Evolutionary conservation across 352 stramenopile genomes (phyloP).

Genomic region (Phytophthora rubi): DNA sequence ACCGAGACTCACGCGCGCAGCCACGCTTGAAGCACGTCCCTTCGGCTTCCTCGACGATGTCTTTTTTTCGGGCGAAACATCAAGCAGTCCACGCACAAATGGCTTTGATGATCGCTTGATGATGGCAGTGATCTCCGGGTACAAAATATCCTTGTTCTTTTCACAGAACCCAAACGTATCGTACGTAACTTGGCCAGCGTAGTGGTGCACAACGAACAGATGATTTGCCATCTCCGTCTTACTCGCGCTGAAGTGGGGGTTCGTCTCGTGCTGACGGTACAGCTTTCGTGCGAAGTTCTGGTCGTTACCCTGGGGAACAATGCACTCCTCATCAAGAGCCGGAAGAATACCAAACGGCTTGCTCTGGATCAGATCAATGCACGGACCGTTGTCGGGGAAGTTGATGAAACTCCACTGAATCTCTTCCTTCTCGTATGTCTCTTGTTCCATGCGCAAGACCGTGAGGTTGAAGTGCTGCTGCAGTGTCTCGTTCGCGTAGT

Average conservation of each 20-base stretch:
- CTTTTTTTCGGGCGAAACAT: conserved; percentile 36
- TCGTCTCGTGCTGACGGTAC: conserved; percentile 70
- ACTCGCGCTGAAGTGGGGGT: conserved; percentile 76
- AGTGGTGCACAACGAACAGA: conserved; percentile 90
- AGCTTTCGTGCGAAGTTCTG: conserved; percentile 88
- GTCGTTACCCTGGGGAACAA: conserved; percentile 88
- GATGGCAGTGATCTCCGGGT: conserved; percentile 82
- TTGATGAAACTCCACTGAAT: conserved; percentile 92
- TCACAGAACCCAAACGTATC: conserved; percentile 94
- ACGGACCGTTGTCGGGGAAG: conserved; percentile 90
- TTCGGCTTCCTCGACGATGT: conserved; percentile 38
- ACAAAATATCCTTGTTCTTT: conserved; percentile 96
- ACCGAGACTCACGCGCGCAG: conserved; percentile 71
- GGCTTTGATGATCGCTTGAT: conserved; percentile 74
- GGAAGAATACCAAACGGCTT: conserved; percentile 88
- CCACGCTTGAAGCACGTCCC: conserved; percentile 38
- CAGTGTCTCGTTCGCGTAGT: conserved; percentile 94
- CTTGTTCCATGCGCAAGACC: conserved; percentile 88
- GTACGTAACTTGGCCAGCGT: conserved; percentile 95
- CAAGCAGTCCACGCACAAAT: conserved; percentile 72
- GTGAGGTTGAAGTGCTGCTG: conserved; percentile 94
- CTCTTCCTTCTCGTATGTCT: conserved; percentile 88
- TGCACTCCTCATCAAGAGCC: conserved; percentile 90
- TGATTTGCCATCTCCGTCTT: conserved; percentile 85
- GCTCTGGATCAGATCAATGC: conserved; percentile 90